Percentiles rank a stretch among this genome's conserved stretches.
These are phyloP conservation scores for Calonectria henricotiae DNA, from an alignment of 2,329 filamentous ascomycete genomes.

Conservation along the genomic window DNA sequence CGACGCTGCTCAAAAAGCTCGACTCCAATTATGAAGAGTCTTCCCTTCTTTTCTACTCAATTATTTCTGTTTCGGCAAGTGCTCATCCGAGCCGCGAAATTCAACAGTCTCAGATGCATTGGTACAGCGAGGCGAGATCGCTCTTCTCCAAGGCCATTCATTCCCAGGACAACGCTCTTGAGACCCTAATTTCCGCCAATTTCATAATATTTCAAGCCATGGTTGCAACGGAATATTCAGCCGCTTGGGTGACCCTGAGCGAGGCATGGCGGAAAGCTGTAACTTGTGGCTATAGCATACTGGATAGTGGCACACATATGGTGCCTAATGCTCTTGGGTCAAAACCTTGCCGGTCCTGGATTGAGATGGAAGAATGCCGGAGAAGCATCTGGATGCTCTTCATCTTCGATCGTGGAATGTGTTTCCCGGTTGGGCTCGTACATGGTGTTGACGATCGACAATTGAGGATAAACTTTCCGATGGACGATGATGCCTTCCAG, in stretches of 20 bases:
- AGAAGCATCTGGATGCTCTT: slow-evolving; percentile 49
- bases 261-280: slow-evolving; percentile 51
- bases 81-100: slow-evolving; percentile 44
- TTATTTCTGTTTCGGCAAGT: slow-evolving; percentile 45
- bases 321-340: slow-evolving; percentile 36
- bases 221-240: slow-evolving; percentile 42
- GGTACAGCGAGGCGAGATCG: slow-evolving; percentile 44
- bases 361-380: slow-evolving; percentile 46
- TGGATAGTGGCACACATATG: slow-evolving; percentile 26
- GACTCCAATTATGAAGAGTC: slow-evolving; percentile 13
- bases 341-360: slow-evolving; percentile 33
- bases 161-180: slow-evolving; percentile 36
- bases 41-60: slow-evolving; percentile 39
- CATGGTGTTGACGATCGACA: slow-evolving; percentile 50
- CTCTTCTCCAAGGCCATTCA: slow-evolving; percentile 41
- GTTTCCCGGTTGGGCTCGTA: slow-evolving; percentile 47
- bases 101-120: slow-evolving; percentile 40
- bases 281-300: slow-evolving; percentile 42
- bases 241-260: slow-evolving; percentile 44
- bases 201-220: slow-evolving; percentile 47
- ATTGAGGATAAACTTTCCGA: slow-evolving; percentile 47
- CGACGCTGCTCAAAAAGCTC: slow-evolving; percentile 22
- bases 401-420: slow-evolving; percentile 49
- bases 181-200: slow-evolving; percentile 46
- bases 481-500: slow-evolving; percentile 47